phyloP scores from a whole-genome alignment of 176 grass and related monocot species.

The Oryza coarctata region DNA sequence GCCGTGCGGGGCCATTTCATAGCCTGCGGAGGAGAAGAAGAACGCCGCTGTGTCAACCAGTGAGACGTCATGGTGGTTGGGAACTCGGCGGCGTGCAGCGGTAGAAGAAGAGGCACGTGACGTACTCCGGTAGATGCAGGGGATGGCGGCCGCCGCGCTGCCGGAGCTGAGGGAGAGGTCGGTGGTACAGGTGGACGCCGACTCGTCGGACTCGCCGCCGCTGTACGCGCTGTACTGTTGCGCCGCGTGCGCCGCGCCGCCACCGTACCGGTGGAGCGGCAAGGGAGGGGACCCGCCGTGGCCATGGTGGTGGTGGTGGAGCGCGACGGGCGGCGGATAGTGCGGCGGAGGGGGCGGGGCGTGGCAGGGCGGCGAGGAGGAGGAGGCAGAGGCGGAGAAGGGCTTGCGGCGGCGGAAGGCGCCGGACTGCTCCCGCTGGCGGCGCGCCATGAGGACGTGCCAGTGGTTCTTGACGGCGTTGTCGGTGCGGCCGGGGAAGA shows the following conservation, averaged over 20 bases:
- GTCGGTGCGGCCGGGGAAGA: conserved; percentile 88
- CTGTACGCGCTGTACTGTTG: conserved; percentile 40
- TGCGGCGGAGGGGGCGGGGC: background rate
- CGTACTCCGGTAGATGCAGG: conserved; percentile 47
- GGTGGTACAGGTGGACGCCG: conserved; percentile 78
- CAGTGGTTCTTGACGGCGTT: conserved; percentile 98
- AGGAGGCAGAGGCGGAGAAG: background rate
- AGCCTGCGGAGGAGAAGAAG: conserved; percentile 15
- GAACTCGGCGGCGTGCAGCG: conserved; percentile 13
- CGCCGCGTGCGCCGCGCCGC: background rate
- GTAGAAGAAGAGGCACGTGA: background rate
- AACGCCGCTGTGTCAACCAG: background rate
- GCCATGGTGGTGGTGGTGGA: conserved; percentile 22
- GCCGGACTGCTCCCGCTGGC: conserved; percentile 62
- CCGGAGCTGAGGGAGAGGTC: conserved; percentile 69
- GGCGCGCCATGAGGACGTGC: conserved; percentile 88
- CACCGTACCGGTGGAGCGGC: conserved; percentile 10
- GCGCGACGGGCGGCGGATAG: background rate
- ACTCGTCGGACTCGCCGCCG: conserved; percentile 71
- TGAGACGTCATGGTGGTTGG: background rate
- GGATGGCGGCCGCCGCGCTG: conserved; percentile 26
- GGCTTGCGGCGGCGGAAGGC: conserved; percentile 71
- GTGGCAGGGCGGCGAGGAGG: background rate
- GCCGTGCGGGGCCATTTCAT: conserved; percentile 40
- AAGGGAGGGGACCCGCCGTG: background rate